Evolutionary conservation across 805 yeast species (phyloP).

Genomic region (Clavispora phyllophila): DNA sequence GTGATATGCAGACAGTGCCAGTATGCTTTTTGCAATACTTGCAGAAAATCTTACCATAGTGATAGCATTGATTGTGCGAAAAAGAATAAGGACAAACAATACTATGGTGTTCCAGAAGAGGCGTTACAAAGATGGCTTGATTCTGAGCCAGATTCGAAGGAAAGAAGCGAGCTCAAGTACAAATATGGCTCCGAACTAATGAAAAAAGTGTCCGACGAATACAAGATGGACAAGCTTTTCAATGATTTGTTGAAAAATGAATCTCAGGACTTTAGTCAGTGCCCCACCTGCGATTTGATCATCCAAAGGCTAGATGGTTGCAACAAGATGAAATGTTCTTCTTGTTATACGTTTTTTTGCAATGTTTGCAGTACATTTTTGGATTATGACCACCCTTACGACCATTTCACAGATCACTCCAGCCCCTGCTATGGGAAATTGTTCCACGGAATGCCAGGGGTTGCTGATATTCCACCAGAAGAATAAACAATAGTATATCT

Average conservation of each 20-base stretch:
- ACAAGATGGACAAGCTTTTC: conserved; percentile 43
- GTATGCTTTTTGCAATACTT: conserved; percentile 51
- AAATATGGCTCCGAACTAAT: conserved; percentile 44
- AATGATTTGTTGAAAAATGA: conserved; percentile 38
- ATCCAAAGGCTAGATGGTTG: conserved; percentile 59
- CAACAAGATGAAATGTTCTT: conserved; percentile 54
- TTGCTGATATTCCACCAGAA: background rate
- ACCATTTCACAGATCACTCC: conserved; percentile 41
- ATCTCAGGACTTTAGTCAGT: conserved; percentile 39
- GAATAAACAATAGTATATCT: background rate
- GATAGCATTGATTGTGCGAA: conserved; percentile 40
- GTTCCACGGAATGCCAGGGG: conserved; percentile 46
- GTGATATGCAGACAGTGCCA: conserved; percentile 46
- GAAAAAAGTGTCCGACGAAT: conserved; percentile 39
- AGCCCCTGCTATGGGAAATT: conserved; percentile 45
- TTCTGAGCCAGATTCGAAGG: conserved; percentile 23
- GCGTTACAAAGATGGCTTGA: conserved; percentile 35
- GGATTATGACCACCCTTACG: conserved; percentile 41
- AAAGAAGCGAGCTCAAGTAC: conserved; percentile 28
- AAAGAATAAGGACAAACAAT: conserved; percentile 12
- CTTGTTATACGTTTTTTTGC: conserved; percentile 48
- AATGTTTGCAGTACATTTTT: conserved; percentile 47
- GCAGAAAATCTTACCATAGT: conserved; percentile 62
- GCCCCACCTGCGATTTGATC: conserved; percentile 49
- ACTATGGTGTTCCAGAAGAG: conserved; percentile 25